A percentile compares a stretch with the other conserved stretches of the same genome.
These are phyloP conservation scores for Neofusicoccum laricinum DNA, from an alignment of 2,329 filamentous ascomycete species.

Conservation along the genomic window DNA sequence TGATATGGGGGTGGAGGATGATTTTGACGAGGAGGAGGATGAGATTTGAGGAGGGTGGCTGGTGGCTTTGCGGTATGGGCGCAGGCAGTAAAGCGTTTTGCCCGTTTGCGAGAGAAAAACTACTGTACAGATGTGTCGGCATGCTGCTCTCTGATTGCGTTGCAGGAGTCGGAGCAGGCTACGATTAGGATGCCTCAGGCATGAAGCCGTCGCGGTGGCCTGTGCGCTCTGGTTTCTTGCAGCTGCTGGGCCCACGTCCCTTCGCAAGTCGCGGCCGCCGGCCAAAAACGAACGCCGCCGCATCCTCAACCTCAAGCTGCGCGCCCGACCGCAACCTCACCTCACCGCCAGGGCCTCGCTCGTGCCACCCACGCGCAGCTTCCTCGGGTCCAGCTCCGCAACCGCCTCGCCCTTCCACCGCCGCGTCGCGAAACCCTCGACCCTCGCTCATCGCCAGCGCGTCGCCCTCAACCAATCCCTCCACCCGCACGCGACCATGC, in stretches of 20 bases:
- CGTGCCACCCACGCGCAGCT: neutral
- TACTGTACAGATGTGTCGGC: too few relatives aligned
- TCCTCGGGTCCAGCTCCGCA: too few relatives aligned
- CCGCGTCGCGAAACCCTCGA: neutral
- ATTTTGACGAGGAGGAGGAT: constrained; percentile 95
- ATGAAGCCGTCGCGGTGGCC: too few relatives aligned
- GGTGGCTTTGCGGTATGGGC: too few relatives aligned
- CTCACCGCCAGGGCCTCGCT: neutral
- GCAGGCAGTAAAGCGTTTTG: too few relatives aligned
- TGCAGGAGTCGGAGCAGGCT: too few relatives aligned
- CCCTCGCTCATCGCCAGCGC: neutral
- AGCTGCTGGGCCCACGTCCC: too few relatives aligned
- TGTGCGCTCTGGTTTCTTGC: too few relatives aligned
- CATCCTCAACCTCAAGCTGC: neutral
- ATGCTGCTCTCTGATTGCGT: too few relatives aligned
- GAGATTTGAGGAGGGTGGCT: constrained; percentile 61
- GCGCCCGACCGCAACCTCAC: neutral
- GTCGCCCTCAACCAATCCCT: neutral
- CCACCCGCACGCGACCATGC: constrained; percentile 3
- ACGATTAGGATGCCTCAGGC: too few relatives aligned
- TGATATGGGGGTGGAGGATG: constrained; percentile 93
- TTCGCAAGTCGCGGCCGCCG: too few relatives aligned
- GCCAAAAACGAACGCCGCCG: neutral
- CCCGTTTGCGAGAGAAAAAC: too few relatives aligned
- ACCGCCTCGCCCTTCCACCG: neutral